phyloP scores from a whole-genome alignment of 257 asterid genomes.

The Avicennia marina region DNA sequence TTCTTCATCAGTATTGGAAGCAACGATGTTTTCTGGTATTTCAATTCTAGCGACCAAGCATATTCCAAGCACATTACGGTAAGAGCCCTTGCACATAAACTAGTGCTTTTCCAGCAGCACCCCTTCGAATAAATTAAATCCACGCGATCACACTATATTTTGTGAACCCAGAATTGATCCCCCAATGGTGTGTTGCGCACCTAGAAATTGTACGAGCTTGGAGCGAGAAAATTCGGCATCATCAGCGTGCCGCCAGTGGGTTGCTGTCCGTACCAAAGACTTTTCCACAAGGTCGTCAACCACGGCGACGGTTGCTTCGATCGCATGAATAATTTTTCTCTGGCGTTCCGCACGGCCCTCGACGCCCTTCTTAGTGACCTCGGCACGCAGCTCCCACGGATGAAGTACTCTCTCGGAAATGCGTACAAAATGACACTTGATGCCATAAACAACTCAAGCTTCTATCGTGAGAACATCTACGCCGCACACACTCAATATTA shows the following conservation, averaged over 20 bases:
- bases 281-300: slow-evolving; percentile 13
- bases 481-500: no score
- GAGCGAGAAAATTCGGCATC: slow-evolving; percentile 61
- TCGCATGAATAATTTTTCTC: slow-evolving; percentile 31
- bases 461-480: slow-evolving; percentile 26
- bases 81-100: not conserved
- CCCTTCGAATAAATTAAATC: no score
- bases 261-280: slow-evolving; percentile 38
- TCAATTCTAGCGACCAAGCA: not conserved
- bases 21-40: slow-evolving; percentile 47
- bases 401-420: slow-evolving; percentile 48
- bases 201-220: slow-evolving; percentile 43
- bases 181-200: not conserved
- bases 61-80: slow-evolving; percentile 31
- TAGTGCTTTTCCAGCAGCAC: not conserved
- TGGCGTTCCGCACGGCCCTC: slow-evolving; percentile 30
- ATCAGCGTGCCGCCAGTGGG: slow-evolving; percentile 44
- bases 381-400: slow-evolving; percentile 29
- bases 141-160: no score
- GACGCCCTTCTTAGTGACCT: slow-evolving; percentile 22
- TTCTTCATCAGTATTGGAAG: slow-evolving; percentile 52
- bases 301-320: slow-evolving; percentile 27
- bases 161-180: not conserved
- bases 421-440: slow-evolving; percentile 36
- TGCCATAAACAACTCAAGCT: slow-evolving; percentile 27